Evolutionary conservation across 352 stramenopile species (phyloP).

Genomic region (Globisporangium nagaii): DNA sequence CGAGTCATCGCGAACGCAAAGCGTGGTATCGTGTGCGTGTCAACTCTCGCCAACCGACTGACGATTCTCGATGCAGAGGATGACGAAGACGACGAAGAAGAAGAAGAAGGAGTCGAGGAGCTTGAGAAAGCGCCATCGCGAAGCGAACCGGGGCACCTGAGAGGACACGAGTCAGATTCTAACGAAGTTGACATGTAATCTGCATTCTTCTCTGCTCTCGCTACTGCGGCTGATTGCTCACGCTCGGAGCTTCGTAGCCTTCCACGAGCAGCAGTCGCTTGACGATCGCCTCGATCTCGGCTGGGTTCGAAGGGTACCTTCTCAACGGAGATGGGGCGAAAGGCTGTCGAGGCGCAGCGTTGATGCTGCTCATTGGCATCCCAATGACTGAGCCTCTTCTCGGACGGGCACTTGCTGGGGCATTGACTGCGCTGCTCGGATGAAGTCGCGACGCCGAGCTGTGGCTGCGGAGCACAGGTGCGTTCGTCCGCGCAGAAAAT

Average conservation of each 20-base stretch:
- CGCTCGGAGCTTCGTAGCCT: constrained; percentile 31
- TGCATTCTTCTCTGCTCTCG: not conserved
- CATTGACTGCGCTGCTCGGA: not conserved
- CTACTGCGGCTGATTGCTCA: not conserved
- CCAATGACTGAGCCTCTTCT: constrained; percentile 8
- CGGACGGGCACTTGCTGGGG: not conserved
- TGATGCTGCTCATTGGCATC: not conserved
- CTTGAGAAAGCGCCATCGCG: constrained; percentile 1
- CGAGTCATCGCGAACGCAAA: constrained; percentile 40
- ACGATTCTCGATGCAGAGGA: constrained; percentile 62
- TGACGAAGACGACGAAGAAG: constrained; percentile 29
- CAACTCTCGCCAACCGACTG: constrained; percentile 25
- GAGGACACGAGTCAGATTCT: constrained; percentile 15
- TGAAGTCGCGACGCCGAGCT: not conserved
- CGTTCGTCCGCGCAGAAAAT: not conserved
- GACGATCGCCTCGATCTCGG: constrained; percentile 42
- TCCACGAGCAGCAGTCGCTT: constrained; percentile 42
- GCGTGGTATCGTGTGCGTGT: constrained; percentile 49
- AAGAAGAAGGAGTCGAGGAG: constrained; percentile 4
- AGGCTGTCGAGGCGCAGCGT: not conserved
- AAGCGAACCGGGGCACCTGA: not conserved
- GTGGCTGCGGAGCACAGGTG: not conserved
- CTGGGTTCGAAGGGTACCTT: constrained; percentile 28
- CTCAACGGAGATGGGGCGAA: constrained; percentile 5
- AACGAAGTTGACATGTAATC: constrained; percentile 25